Evolutionary conservation across 1,284 basidiomycete genomes (phyloP).

Genomic region (Erythrobasidium hasegawianum): DNA sequence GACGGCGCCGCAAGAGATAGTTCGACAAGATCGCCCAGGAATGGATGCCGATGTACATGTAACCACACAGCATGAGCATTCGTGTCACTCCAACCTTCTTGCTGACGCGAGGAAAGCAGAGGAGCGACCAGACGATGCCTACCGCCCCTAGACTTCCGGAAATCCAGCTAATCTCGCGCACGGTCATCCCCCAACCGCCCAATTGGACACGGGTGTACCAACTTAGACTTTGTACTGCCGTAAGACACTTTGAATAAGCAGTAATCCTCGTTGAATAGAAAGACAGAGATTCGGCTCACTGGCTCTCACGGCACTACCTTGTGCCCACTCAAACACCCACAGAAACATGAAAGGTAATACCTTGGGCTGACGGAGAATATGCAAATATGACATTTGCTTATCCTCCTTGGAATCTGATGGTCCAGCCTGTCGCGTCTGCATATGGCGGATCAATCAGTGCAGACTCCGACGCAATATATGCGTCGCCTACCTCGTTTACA

Average conservation of each 20-base stretch:
- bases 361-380: neutral
- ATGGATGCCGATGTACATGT: neutral
- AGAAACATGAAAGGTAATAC: neutral
- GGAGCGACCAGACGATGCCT: neutral
- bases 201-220: neutral
- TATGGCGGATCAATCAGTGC: too few relatives aligned
- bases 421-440: too few relatives aligned
- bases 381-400: neutral
- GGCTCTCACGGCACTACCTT: neutral
- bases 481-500: slow-evolving; percentile 4
- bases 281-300: too few relatives aligned
- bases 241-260: too few relatives aligned
- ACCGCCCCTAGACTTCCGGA: neutral
- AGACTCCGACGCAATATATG: too few relatives aligned
- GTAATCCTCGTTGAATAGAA: too few relatives aligned
- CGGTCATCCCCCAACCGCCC: neutral
- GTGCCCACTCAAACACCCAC: neutral
- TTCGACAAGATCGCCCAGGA: neutral
- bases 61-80: neutral
- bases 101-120: neutral
- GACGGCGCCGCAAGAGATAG: neutral
- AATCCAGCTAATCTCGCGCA: neutral
- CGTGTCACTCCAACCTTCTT: neutral
- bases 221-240: neutral
- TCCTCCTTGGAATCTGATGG: too few relatives aligned